Conservation (phyloP, 495 filamentous ascomycete species). For the Chlorociboria aeruginascens region DNA sequence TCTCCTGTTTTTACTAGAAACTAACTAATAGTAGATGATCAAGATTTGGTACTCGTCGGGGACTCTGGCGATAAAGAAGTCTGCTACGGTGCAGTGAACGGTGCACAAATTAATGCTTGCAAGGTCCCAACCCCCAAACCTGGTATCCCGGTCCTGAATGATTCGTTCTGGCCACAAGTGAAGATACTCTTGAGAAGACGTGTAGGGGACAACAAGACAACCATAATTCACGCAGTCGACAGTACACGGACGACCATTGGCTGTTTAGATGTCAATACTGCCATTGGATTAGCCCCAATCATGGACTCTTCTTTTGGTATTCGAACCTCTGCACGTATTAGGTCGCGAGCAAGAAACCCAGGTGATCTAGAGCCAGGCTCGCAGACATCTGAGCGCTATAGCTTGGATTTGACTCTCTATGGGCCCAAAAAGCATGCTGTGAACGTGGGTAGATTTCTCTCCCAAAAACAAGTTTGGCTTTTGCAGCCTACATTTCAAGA, state of each 20-base stretch:
- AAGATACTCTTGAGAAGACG: slow-evolving; percentile 52
- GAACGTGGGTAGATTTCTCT: slow-evolving; percentile 52
- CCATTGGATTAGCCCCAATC: slow-evolving; percentile 54
- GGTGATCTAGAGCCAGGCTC: slow-evolving; percentile 45
- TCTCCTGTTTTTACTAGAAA: not conserved
- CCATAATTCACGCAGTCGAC: slow-evolving; percentile 58
- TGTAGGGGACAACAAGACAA: slow-evolving; percentile 31
- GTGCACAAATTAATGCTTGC: slow-evolving; percentile 54
- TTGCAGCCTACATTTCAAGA: slow-evolving; percentile 50
- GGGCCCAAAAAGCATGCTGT: slow-evolving; percentile 55
- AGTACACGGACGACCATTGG: slow-evolving; percentile 60
- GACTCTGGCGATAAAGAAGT: slow-evolving; percentile 47
- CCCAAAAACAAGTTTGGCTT: slow-evolving; percentile 52
- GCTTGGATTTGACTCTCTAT: slow-evolving; percentile 63
- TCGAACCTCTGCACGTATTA: slow-evolving; percentile 54
- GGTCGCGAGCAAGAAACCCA: slow-evolving; percentile 41
- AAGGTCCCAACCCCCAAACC: slow-evolving; percentile 53
- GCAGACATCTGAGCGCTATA: slow-evolving; percentile 36
- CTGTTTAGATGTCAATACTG: slow-evolving; percentile 55
- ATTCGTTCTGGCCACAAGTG: slow-evolving; percentile 55
- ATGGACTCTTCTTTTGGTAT: slow-evolving; percentile 51
- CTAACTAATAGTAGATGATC: slow-evolving; percentile 35
- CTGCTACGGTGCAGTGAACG: slow-evolving; percentile 73
- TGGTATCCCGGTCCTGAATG: slow-evolving; percentile 35
- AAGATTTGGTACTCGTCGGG: slow-evolving; percentile 33